Evolutionary conservation across 2,329 filamentous ascomycete species (phyloP).

Genomic region (Mycosphaerelloides madeirae): DNA sequence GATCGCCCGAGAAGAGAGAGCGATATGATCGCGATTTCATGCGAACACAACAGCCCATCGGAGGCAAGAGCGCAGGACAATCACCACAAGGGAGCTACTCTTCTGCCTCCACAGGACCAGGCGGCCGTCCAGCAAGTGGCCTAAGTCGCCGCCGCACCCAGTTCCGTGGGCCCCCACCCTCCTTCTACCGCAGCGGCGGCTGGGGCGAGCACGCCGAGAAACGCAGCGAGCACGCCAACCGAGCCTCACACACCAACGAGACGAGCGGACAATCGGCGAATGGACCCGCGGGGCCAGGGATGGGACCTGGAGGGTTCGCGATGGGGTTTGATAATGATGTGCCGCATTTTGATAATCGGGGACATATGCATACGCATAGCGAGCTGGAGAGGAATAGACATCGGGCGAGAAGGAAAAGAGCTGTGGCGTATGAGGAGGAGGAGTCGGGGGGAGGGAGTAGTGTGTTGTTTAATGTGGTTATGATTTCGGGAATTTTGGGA

Average conservation of each 20-base stretch:
- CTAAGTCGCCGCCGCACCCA: conserved; percentile 69
- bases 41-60: conserved; percentile 29
- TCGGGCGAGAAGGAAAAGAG: conserved; percentile 17
- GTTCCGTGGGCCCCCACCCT: conserved; percentile 82
- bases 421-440: conserved; percentile 16
- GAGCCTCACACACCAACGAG: conserved; percentile 28
- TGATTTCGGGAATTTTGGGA: conserved; percentile 29
- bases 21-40: conserved; percentile 73
- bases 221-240: conserved; percentile 43
- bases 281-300: conserved; percentile 18
- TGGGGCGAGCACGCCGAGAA: conserved; percentile 65
- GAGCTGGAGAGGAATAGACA: conserved; percentile 40
- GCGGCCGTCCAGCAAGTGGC: conserved; percentile 73
- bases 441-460: conserved; percentile 20
- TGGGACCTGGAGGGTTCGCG: conserved; percentile 52
- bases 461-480: conserved; percentile 30
- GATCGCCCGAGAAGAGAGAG: conserved; percentile 64
- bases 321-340: conserved; percentile 53
- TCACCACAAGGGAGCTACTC: conserved; percentile 53
- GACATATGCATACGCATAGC: conserved; percentile 70
- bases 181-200: conserved; percentile 77
- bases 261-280: conserved; percentile 19
- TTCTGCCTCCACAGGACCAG: conserved; percentile 52
- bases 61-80: conserved; percentile 37
- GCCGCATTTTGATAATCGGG: conserved; percentile 71